Percentiles rank a stretch among this genome's conserved stretches.
These are phyloP conservation scores for Trypanosomatidae sp. DNA, from an alignment of 208 protist species.

Conservation along the genomic window DNA sequence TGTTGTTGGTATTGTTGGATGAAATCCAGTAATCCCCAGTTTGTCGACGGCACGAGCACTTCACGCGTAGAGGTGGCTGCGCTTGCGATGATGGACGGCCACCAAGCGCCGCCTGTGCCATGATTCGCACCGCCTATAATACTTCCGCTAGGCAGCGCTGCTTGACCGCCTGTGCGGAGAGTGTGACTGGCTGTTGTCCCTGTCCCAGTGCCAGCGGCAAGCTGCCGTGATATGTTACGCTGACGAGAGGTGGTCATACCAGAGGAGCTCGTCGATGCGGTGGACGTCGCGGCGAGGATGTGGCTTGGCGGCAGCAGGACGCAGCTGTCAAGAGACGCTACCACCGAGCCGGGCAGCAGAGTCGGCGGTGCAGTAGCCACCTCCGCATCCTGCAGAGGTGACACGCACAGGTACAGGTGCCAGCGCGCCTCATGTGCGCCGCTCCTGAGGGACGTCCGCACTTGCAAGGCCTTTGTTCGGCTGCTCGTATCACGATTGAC, in stretches of 20 bases:
- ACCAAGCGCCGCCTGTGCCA: constrained; percentile 7
- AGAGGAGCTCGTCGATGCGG: neutral
- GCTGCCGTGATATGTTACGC: constrained; percentile 2
- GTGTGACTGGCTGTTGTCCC: neutral
- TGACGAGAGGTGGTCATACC: neutral
- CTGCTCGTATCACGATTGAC: neutral
- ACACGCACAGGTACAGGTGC: constrained; percentile 55
- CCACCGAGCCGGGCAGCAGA: constrained; percentile 1
- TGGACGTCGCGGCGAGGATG: constrained; percentile 12
- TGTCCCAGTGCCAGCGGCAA: neutral
- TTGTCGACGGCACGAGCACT: constrained; percentile 27
- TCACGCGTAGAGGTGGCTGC: constrained; percentile 1
- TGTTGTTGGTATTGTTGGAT: constrained; percentile 17
- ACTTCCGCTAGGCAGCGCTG: neutral
- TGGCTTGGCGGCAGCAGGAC: constrained; percentile 22
- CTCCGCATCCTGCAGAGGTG: constrained; percentile 51
- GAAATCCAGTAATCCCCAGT: constrained; percentile 22
- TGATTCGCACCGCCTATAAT: constrained; percentile 1
- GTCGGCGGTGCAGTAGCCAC: neutral
- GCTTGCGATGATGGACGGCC: constrained; percentile 4
- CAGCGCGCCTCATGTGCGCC: constrained; percentile 8
- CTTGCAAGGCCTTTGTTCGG: neutral
- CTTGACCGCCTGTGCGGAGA: neutral
- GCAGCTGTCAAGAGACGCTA: constrained; percentile 4
- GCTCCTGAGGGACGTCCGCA: neutral